phyloP scores from a whole-genome alignment of 495 filamentous ascomycete genomes.

The Xylaria nigripes region DNA sequence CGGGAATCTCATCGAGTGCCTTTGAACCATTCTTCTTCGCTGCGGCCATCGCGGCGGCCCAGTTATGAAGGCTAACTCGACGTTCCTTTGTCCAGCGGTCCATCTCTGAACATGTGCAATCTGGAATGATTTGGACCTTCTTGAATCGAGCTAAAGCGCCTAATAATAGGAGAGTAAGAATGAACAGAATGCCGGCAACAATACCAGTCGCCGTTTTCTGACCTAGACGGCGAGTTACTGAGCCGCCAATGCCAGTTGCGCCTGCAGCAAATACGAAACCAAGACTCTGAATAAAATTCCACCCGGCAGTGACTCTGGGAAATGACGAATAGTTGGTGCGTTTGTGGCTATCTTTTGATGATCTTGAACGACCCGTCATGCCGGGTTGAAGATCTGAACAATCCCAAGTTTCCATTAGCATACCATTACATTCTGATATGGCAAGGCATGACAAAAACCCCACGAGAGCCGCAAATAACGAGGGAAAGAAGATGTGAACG shows the following conservation, averaged over 20 bases:
- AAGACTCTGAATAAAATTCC: slow-evolving; percentile 58
- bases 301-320: slow-evolving; percentile 61
- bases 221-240: slow-evolving; percentile 52
- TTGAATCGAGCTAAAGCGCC: slow-evolving; percentile 53
- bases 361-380: slow-evolving; percentile 48
- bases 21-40: slow-evolving; percentile 30
- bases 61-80: slow-evolving; percentile 31
- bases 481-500: slow-evolving; percentile 51
- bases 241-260: slow-evolving; percentile 54
- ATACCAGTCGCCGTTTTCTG: slow-evolving; percentile 56
- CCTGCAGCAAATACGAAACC: slow-evolving; percentile 58
- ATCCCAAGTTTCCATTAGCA: slow-evolving; percentile 76
- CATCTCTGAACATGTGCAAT: slow-evolving; percentile 43
- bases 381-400: slow-evolving; percentile 59
- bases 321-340: slow-evolving; percentile 60
- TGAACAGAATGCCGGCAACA: slow-evolving; percentile 52
- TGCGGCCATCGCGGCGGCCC: slow-evolving; percentile 26
- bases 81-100: slow-evolving; percentile 39
- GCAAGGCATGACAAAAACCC: slow-evolving; percentile 63
- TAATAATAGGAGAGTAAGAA: slow-evolving; percentile 54
- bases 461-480: slow-evolving; percentile 56
- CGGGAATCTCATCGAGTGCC: slow-evolving; percentile 28
- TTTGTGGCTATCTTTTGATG: slow-evolving; percentile 32
- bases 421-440: slow-evolving; percentile 64
- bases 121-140: slow-evolving; percentile 57